Conservation (phyloP, 257 asterid genomes). For the Voacanga thouarsii region DNA sequence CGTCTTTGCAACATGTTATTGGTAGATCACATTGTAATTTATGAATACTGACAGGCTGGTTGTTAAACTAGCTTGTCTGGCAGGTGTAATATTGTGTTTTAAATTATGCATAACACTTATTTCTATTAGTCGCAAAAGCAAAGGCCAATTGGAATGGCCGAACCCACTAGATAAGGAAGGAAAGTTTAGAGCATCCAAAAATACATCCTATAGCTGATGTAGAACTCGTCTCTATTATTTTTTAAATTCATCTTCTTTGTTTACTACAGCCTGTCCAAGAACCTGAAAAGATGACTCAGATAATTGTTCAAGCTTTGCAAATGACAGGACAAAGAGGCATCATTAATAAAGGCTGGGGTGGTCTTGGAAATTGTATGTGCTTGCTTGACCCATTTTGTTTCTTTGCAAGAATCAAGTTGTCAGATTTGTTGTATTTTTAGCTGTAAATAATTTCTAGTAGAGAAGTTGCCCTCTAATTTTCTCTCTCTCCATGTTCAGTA, state of each 20-base stretch:
- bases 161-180: neutral
- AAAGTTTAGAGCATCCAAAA: neutral
- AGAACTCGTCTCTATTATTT: neutral
- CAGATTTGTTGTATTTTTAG: neutral
- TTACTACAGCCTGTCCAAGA: slow-evolving; percentile 71
- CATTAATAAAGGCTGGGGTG: slow-evolving; percentile 97
- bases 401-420: neutral
- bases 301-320: slow-evolving; percentile 75
- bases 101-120: neutral
- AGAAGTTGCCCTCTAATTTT: neutral
- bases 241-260: slow-evolving; percentile 10
- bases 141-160: neutral
- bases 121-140: neutral
- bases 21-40: neutral
- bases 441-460: neutral
- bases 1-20: neutral
- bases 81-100: neutral
- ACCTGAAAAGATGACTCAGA: slow-evolving; percentile 80
- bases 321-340: slow-evolving; percentile 83
- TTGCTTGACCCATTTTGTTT: slow-evolving; percentile 5
- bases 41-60: neutral
- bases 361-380: slow-evolving; percentile 70
- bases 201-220: neutral
- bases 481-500: slow-evolving; percentile 37
- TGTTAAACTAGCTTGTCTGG: neutral